Base-by-base conservation (phyloP, 257 asterid genomes). In the Lycium barbarum region DNA sequence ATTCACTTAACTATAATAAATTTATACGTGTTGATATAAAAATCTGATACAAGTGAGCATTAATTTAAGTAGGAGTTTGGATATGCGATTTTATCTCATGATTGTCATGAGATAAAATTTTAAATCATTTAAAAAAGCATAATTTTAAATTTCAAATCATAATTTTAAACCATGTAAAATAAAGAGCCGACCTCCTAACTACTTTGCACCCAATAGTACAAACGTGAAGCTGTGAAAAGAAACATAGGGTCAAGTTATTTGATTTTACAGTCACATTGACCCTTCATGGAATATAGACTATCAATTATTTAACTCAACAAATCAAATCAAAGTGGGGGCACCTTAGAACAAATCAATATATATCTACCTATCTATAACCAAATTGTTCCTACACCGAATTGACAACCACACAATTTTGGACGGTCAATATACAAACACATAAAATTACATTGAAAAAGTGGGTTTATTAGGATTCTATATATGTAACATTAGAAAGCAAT, bases 301-400 rank as follows among this genome's bases (percentile, higher is more conserved):
- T 8, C 65, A 78, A 78, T 76, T 76, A 76, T 51, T n/a, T 13
- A 76, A 7, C 43, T 82, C n/a, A 78, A 67, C 62, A 45, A 81
- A 84, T 84, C 83, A 71, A 84, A 86, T 86, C 87, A 86, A 78
- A 79, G 89, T 88, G 87, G 91, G 81, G 89, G 57, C 84, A 85
- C 86, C 53, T 79, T 49, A 0, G 14, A 55, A 79, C 82, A 53
- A 13, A 51, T 78, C 65, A 53, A 78, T 53, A 85, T 65, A 82
- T 78, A 87, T 88, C 83, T 38, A 81, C 81, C 84, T 53, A 78
- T 86, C 78, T 86, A 87, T 81, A 55, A 20, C 6, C 12, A 76
- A 76, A 76, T 22, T 51, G 82, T 49, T 73, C 43, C 61, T 22
- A 47, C 22, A 49, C 61, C 18, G 57, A 78, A 84, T 82, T 79